Percentiles rank a stretch among this genome's conserved stretches.
These are phyloP conservation scores for Taphrina communis DNA, from an alignment of 1,139 yeast species.

Conservation along the genomic window DNA sequence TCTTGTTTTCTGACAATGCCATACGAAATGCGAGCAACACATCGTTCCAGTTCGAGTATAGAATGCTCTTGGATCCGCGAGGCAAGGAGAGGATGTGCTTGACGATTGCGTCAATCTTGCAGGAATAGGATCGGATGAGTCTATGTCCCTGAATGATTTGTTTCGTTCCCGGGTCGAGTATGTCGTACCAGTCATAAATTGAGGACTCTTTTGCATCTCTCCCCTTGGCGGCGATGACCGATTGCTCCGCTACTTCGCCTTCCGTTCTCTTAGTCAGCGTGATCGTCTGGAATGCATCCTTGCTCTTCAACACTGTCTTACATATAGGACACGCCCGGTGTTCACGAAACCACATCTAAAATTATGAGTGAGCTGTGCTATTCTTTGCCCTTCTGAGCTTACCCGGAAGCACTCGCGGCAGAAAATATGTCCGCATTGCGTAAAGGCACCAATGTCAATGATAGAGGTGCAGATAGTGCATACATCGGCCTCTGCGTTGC, in stretches of 20 bases:
- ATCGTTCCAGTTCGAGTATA: conserved; percentile 51
- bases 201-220: not conserved
- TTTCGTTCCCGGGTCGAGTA: not conserved
- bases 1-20: conserved; percentile 64
- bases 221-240: not conserved
- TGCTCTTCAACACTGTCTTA: conserved; percentile 56
- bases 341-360: conserved; percentile 62
- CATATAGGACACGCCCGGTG: conserved; percentile 77
- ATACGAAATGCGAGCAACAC: conserved; percentile 68
- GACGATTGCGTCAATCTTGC: conserved; percentile 83
- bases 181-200: not conserved
- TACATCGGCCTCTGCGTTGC: conserved; percentile 53
- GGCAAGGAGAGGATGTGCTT: conserved; percentile 58
- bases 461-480: conserved; percentile 79
- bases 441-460: conserved; percentile 64
- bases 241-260: not conserved
- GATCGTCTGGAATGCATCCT: conserved; percentile 27
- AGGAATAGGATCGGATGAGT: conserved; percentile 67
- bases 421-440: conserved; percentile 52
- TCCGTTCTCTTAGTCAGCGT: not conserved
- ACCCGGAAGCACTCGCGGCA: conserved; percentile 75
- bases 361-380: not conserved
- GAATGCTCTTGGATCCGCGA: conserved; percentile 10
- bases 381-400: not conserved
- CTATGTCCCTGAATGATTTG: not conserved